phyloP scores from a whole-genome alignment of 352 stramenopile genomes.

The Phytophthora podocarpi region DNA sequence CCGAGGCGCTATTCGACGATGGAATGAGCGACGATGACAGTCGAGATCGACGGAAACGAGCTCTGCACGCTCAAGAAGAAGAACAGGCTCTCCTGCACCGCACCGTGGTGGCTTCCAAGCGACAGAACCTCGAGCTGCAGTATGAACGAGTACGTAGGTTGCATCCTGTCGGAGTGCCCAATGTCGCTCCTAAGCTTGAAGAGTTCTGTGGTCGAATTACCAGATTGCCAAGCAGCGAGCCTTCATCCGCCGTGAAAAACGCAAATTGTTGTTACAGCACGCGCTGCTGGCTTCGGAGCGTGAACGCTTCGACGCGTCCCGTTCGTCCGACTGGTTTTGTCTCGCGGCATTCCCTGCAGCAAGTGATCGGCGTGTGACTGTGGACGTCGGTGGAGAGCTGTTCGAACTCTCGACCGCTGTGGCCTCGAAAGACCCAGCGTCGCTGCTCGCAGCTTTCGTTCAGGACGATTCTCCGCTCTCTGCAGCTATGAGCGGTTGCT shows the following conservation, averaged over 20 bases:
- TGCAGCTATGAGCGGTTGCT: slow-evolving; percentile 66
- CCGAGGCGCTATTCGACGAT: slow-evolving; percentile 26
- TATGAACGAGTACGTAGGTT: slow-evolving; percentile 58
- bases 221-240: slow-evolving; percentile 76
- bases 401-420: slow-evolving; percentile 69
- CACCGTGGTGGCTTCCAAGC: slow-evolving; percentile 71
- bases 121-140: slow-evolving; percentile 65
- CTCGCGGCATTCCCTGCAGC: slow-evolving; percentile 48
- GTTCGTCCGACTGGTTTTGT: slow-evolving; percentile 81
- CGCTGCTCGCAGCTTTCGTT: slow-evolving; percentile 70
- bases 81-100: slow-evolving; percentile 73
- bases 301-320: slow-evolving; percentile 74
- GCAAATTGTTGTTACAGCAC: slow-evolving; percentile 76
- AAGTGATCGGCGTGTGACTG: slow-evolving; percentile 52
- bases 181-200: too few relatives aligned
- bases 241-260: slow-evolving; percentile 81
- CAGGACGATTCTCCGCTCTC: slow-evolving; percentile 67
- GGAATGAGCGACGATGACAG: slow-evolving; percentile 22
- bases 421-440: slow-evolving; percentile 58
- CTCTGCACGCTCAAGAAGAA: slow-evolving; percentile 51
- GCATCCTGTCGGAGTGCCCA: background rate
- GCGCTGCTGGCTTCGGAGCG: slow-evolving; percentile 75
- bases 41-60: slow-evolving; percentile 42
- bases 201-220: background rate
- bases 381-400: slow-evolving; percentile 74